phyloP scores from a whole-genome alignment of 176 grass and related monocot genomes.

The Musa itinerans region DNA sequence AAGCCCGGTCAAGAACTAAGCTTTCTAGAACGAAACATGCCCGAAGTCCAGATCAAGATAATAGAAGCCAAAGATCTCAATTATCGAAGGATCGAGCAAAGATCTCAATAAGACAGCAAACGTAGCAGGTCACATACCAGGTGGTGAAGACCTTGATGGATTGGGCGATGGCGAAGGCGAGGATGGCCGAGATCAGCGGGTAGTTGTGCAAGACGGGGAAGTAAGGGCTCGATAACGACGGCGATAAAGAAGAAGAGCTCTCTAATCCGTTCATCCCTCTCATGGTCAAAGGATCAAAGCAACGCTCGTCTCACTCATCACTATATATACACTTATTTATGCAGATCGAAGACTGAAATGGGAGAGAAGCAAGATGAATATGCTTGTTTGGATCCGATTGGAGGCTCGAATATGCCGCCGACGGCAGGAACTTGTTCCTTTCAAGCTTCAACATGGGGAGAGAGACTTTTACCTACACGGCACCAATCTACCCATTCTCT shows the following conservation, averaged over 20 bases:
- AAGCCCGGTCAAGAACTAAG: background rate
- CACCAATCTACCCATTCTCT: background rate
- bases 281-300: background rate
- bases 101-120: background rate
- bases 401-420: background rate
- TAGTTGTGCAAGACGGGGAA: background rate
- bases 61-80: background rate
- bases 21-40: background rate
- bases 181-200: conserved; percentile 7
- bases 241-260: background rate
- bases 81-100: background rate
- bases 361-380: background rate
- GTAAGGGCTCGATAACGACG: background rate
- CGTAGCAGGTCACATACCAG: background rate
- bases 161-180: conserved; percentile 16
- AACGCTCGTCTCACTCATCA: background rate
- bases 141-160: conserved; percentile 6
- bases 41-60: background rate
- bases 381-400: background rate
- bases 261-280: background rate
- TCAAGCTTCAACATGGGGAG: background rate
- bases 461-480: background rate
- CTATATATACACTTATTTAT: background rate
- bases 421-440: background rate
- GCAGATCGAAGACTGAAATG: background rate